These are phyloP conservation scores for Leishmania tarentolae DNA, from an alignment of 208 protist genomes.

Conservation along the genomic window DNA sequence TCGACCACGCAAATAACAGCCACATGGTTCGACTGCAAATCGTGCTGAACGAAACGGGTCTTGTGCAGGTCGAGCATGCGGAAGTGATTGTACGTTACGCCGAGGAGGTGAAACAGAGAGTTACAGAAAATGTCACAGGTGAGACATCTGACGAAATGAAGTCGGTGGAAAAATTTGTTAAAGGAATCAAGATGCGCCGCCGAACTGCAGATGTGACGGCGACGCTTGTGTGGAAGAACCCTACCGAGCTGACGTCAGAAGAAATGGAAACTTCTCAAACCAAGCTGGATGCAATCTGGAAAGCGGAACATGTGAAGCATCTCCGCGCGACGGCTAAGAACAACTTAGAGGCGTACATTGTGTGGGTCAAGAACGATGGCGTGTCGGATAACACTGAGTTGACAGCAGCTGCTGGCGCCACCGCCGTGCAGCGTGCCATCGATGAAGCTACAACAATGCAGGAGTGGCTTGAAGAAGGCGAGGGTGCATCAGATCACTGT, in stretches of 20 bases:
- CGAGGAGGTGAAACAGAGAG: conserved; percentile 48
- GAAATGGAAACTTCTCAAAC: conserved; percentile 26
- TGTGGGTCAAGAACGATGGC: conserved; percentile 73
- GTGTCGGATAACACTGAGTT: conserved; percentile 53
- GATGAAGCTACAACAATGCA: conserved; percentile 32
- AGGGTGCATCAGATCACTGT: conserved; percentile 64
- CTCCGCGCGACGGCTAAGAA: conserved; percentile 72
- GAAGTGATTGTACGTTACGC: conserved; percentile 65
- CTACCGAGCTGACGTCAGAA: conserved; percentile 37
- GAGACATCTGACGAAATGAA: conserved; percentile 23
- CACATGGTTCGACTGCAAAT: conserved; percentile 85
- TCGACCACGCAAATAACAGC: conserved; percentile 74
- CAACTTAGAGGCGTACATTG: conserved; percentile 81
- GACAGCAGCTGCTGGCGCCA: conserved; percentile 14
- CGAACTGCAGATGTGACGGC: conserved; percentile 27
- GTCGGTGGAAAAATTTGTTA: conserved; percentile 21
- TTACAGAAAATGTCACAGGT: conserved; percentile 35
- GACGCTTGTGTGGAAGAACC: conserved; percentile 44
- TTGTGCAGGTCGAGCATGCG: conserved; percentile 69
- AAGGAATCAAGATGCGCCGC: conserved; percentile 45
- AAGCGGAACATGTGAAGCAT: conserved; percentile 65
- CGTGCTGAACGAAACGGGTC: conserved; percentile 63
- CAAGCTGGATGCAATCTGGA: conserved; percentile 53
- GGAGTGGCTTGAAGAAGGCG: conserved; percentile 84
- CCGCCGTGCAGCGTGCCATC: conserved; percentile 37